phyloP scores from a whole-genome alignment of 495 filamentous ascomycete species.

The Staphylotrichum longicolle region DNA sequence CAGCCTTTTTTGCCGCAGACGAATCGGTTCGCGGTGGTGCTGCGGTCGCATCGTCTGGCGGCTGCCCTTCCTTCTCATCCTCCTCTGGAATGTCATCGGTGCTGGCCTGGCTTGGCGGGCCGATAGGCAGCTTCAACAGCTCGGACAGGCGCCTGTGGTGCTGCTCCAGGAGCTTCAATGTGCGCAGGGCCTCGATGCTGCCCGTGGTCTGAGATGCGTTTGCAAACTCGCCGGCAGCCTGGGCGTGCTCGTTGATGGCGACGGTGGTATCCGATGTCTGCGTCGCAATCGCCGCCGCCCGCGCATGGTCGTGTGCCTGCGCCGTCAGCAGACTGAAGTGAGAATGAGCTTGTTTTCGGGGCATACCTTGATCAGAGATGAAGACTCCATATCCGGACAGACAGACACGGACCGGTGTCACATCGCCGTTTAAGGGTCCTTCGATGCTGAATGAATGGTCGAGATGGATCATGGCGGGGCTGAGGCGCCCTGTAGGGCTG shows the following conservation, averaged over 20 bases:
- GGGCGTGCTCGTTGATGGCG: conserved; percentile 81
- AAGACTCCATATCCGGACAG: conserved; percentile 39
- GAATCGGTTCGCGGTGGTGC: conserved; percentile 22
- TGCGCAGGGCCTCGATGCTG: conserved; percentile 81
- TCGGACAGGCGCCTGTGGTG: conserved; percentile 80
- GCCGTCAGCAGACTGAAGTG: conserved; percentile 9
- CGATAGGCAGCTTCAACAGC: conserved; percentile 68
- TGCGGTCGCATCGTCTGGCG: conserved; percentile 18
- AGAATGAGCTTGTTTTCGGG: conserved; percentile 7
- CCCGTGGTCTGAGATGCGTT: conserved; percentile 70
- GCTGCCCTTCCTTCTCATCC: conserved; percentile 38
- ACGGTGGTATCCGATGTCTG: conserved; percentile 71
- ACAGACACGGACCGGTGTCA: neutral
- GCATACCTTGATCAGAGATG: conserved; percentile 45
- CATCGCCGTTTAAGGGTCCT: conserved; percentile 1
- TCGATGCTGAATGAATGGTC: neutral
- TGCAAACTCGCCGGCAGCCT: conserved; percentile 86
- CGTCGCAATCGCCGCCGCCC: conserved; percentile 71
- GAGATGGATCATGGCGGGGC: conserved; percentile 6
- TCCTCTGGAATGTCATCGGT: conserved; percentile 39
- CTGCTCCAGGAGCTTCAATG: conserved; percentile 76
- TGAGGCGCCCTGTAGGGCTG: neutral
- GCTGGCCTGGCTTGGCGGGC: conserved; percentile 50
- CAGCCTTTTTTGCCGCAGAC: conserved; percentile 29
- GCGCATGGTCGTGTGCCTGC: conserved; percentile 86